Percentiles rank a stretch among this genome's conserved stretches.
These are phyloP conservation scores for Trichoderma gamsii DNA, from an alignment of 495 filamentous ascomycete species.

Conservation along the genomic window DNA sequence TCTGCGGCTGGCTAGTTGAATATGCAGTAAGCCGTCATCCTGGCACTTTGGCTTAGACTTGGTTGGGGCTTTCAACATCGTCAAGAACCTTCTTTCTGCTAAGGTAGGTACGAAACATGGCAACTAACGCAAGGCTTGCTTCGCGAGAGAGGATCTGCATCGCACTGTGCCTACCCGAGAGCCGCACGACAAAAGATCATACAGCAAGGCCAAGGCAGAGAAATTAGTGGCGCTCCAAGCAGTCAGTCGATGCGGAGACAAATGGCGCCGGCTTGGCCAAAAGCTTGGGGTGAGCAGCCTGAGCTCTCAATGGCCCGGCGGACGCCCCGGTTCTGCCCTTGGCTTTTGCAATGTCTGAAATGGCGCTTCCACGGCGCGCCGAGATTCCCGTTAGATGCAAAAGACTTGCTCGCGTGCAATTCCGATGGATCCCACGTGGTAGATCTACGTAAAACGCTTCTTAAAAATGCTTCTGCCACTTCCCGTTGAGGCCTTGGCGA, in stretches of 20 bases:
- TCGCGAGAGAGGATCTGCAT: no score
- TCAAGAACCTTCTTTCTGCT: not conserved
- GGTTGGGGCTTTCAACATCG: not conserved
- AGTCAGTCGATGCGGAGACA: conserved; percentile 1
- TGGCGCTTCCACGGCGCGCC: not conserved
- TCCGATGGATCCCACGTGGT: conserved; percentile 4
- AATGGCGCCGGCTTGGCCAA: not conserved
- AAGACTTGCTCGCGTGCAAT: not conserved
- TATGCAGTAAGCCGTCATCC: conserved; percentile 1
- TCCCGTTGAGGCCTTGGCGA: not conserved
- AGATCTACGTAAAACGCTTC: not conserved
- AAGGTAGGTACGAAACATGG: not conserved
- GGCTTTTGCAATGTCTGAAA: not conserved
- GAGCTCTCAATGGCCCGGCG: conserved; percentile 7
- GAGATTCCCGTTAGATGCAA: conserved; percentile 9
- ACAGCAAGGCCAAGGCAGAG: no score
- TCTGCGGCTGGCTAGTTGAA: not conserved
- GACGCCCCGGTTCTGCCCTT: not conserved
- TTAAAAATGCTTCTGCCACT: conserved; percentile 5
- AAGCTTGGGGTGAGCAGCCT: not conserved
- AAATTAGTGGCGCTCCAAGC: not conserved
- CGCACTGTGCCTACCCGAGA: not conserved
- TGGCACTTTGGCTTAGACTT: not conserved
- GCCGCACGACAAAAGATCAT: not conserved
- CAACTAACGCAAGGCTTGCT: not conserved